These are phyloP conservation scores for Fraxinus cuspidata DNA, from an alignment of 257 asterid species.

Conservation along the genomic window DNA sequence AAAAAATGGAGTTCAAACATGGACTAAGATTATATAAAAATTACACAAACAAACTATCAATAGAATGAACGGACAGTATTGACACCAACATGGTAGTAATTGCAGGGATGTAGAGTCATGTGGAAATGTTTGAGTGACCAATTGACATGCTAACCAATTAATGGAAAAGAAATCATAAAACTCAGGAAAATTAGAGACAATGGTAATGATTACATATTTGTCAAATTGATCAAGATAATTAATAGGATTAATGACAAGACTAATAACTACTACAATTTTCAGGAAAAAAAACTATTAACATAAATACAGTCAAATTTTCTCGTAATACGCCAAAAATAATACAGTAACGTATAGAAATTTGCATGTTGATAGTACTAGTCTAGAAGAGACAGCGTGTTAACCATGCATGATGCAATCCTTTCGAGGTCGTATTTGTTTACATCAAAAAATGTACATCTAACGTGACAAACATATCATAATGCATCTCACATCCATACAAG, in stretches of 20 bases:
- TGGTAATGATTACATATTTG: conserved; percentile 5
- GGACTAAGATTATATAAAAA: no score
- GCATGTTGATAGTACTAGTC: background rate
- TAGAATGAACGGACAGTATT: no score
- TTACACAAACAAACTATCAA: no score
- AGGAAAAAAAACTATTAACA: background rate
- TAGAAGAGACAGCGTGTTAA: background rate
- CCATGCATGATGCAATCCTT: background rate
- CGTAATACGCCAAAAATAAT: no score
- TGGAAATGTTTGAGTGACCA: background rate
- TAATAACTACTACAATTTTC: background rate
- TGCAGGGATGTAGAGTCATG: background rate
- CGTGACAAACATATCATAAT: no score
- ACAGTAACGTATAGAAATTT: background rate
- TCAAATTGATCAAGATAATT: background rate
- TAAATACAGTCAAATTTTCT: background rate
- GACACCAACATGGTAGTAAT: no score
- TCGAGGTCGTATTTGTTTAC: background rate
- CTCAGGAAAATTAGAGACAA: background rate
- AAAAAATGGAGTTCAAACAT: no score
- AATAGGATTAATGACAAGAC: conserved; percentile 1
- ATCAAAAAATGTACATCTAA: no score
- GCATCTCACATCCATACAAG: no score
- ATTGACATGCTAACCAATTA: background rate
- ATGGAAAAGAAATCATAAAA: conserved; percentile 4